A percentile compares a stretch with the other conserved stretches of the same genome.
Conservation (phyloP, 768 basidiomycete species). For the Xerocomus spinulosus region DNA sequence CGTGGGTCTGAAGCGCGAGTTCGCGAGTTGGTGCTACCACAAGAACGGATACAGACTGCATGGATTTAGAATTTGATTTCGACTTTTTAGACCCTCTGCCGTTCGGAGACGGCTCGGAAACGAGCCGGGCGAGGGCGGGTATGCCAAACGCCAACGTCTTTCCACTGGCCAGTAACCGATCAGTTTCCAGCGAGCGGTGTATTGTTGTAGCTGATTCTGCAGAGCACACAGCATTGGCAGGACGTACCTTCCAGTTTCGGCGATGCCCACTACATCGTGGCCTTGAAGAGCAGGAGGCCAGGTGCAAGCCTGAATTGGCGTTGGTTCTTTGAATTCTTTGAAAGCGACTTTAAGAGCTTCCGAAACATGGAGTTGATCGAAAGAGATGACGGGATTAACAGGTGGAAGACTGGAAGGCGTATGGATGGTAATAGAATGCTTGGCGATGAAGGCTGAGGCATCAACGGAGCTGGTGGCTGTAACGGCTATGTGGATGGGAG, state of each 20-base stretch:
- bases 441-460: constrained; percentile 58
- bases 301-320: constrained; percentile 92
- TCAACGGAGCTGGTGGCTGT: constrained; percentile 30
- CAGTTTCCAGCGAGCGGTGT: neutral
- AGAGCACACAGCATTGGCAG: neutral
- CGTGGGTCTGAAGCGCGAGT: constrained; percentile 92
- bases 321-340: constrained; percentile 74
- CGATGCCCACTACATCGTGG: constrained; percentile 90
- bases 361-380: constrained; percentile 69
- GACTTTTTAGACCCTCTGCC: constrained; percentile 29
- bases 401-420: constrained; percentile 41
- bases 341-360: constrained; percentile 59
- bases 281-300: constrained; percentile 87
- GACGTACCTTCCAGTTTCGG: constrained; percentile 84
- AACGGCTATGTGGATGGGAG: constrained; percentile 7
- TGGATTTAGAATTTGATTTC: constrained; percentile 20
- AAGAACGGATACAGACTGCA: constrained; percentile 51
- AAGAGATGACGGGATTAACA: constrained; percentile 66
- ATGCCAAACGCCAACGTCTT: constrained; percentile 97
- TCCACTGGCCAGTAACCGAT: constrained; percentile 48
- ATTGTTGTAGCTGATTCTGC: neutral
- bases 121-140: constrained; percentile 73
- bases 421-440: constrained; percentile 72
- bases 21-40: constrained; percentile 95
- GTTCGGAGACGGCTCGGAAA: constrained; percentile 31